Conservation (phyloP, 2,329 filamentous ascomycete genomes). For the Teratosphaeria gauchensis region DNA sequence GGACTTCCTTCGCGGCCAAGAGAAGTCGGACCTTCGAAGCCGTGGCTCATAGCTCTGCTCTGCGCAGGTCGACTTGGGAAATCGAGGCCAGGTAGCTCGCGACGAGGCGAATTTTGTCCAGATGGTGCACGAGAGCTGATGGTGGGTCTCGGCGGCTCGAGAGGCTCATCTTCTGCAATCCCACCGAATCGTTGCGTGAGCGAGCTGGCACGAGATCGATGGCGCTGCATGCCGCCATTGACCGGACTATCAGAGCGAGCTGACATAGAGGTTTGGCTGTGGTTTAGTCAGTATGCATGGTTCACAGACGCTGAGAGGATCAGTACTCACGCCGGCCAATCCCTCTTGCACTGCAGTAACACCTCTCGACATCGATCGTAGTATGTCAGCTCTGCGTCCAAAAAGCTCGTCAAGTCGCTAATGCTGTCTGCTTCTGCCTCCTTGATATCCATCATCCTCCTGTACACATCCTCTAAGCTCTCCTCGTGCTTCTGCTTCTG, state of each 20-base stretch:
- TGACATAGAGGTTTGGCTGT: conserved; percentile 10
- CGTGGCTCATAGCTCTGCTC: background rate
- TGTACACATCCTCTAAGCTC: conserved; percentile 79
- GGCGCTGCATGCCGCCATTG: conserved; percentile 28
- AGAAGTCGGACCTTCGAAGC: conserved; percentile 1
- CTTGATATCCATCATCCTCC: conserved; percentile 94
- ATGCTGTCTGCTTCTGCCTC: conserved; percentile 80
- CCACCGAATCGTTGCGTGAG: conserved; percentile 51
- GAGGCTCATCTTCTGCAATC: conserved; percentile 45
- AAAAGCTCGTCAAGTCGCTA: conserved; percentile 65
- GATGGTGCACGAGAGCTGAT: conserved; percentile 40
- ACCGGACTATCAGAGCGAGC: conserved; percentile 18
- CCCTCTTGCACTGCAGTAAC: conserved; percentile 57
- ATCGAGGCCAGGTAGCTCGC: conserved; percentile 34
- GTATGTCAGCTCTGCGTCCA: conserved; percentile 83
- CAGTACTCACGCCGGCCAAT: conserved; percentile 55
- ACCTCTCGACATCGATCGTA: conserved; percentile 86
- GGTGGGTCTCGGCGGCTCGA: conserved; percentile 42
- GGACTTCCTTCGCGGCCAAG: conserved; percentile 40
- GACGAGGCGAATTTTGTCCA: conserved; percentile 32
- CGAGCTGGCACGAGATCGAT: conserved; percentile 51
- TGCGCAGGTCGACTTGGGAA: conserved; percentile 35
- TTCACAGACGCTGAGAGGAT: background rate
- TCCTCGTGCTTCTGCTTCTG: conserved; percentile 97
- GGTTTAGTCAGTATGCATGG: background rate